Evolutionary conservation across 176 grass and related monocot genomes (phyloP).

Genomic region (Eremochloa ophiuroides): DNA sequence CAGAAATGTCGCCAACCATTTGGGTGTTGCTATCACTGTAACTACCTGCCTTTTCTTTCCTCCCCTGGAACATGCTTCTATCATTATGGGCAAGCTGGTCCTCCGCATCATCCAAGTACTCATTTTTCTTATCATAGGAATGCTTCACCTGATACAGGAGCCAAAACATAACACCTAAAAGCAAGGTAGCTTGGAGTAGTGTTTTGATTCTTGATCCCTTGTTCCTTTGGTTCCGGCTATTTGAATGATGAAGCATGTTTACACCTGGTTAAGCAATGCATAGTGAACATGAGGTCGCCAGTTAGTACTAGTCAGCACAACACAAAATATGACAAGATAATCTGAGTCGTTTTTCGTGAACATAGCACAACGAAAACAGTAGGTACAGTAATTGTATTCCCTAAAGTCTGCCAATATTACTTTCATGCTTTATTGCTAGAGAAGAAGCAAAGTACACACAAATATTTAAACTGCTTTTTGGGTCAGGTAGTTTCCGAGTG

Average conservation of each 20-base stretch:
- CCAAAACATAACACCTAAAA: slow-evolving; percentile 58
- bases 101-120: slow-evolving; percentile 38
- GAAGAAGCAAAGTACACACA: not conserved
- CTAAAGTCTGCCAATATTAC: not conserved
- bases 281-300: not conserved
- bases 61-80: slow-evolving; percentile 47
- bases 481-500: not conserved
- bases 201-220: slow-evolving; percentile 66
- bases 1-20: slow-evolving; percentile 4
- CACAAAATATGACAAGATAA: not conserved
- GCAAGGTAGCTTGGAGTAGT: slow-evolving; percentile 42
- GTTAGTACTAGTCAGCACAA: not conserved
- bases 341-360: not conserved
- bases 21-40: slow-evolving; percentile 16
- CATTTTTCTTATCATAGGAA: slow-evolving; percentile 60
- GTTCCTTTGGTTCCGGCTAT: slow-evolving; percentile 52
- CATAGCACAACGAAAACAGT: not conserved
- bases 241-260: slow-evolving; percentile 62
- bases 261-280: slow-evolving; percentile 15
- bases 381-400: not conserved
- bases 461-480: not conserved
- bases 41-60: slow-evolving; percentile 48
- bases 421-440: slow-evolving; percentile 7
- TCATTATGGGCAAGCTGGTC: slow-evolving; percentile 37
- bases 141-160: slow-evolving; percentile 58